Evolutionary conservation across 768 basidiomycete species (phyloP), one percentile per base, ranked within the genome.

Genomic region (Clitopilus hobsonii): DNA sequence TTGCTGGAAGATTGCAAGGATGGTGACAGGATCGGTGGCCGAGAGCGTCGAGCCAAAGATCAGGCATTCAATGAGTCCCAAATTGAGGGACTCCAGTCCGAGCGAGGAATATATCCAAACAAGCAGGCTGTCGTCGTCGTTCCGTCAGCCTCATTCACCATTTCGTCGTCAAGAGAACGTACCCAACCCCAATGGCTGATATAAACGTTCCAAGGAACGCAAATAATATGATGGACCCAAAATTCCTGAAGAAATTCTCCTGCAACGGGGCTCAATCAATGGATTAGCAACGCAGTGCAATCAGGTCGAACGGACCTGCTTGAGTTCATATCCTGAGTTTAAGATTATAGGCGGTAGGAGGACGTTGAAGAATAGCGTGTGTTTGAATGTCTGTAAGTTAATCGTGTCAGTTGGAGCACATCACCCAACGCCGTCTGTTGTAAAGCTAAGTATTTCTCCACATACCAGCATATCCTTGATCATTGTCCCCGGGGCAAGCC

Each of bases 171-270:
- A n/a, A n/a, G n/a, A n/a, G n/a, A n/a, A 81, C 90, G 69, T 69
- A 96, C 95, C 96, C 96, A 45, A 98, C 86, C 13, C 94, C 97
- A 41, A 98, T 85, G 26, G 97, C 93, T 1, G 94, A 94, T 62
- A 98, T 94, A 65, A 96, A 95, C 0, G 97, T 99, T 16, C 97
- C 97, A 8, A 91, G 70, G 64, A 98, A 98, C 0, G 95, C 95
- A 63, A 95, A 95, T 0, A 83, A 89, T 41, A 97, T 77, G 60
- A 99, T 99, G 24, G 94, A 95, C 8, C 93, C 95, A 65, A 98
- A 98, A 69, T 98, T 98, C 30, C 94, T 85, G 69, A 99, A 99
- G 73, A 99, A 99, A 76, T 95, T 95, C 72, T 95, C 96, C 91
- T 97, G 70, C 6, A 52, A 45, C 24, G 16, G 29, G 52, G 61